Evolutionary conservation across 2,329 filamentous ascomycete species (phyloP).

Genomic region (Penicillium sp.): DNA sequence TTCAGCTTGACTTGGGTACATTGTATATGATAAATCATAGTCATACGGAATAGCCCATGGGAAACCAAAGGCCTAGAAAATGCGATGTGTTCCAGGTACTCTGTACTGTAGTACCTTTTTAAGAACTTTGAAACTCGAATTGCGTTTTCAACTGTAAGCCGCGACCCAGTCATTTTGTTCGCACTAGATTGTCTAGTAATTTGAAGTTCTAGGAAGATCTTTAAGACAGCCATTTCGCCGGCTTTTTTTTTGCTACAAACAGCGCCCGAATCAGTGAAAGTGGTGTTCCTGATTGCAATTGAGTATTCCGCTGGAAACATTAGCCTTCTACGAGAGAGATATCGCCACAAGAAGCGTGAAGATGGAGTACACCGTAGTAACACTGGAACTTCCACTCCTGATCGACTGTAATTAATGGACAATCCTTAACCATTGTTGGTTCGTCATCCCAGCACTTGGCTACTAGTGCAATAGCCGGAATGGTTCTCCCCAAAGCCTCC

Average conservation of each 20-base stretch:
- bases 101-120: background rate
- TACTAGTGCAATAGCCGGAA: slow-evolving; percentile 18
- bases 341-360: no score
- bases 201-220: slow-evolving; percentile 12
- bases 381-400: slow-evolving; percentile 10
- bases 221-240: background rate
- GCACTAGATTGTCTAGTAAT: slow-evolving; percentile 17
- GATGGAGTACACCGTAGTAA: background rate
- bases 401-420: slow-evolving; percentile 19
- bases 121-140: slow-evolving; percentile 11
- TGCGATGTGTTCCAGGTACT: background rate
- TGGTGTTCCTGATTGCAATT: no score
- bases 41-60: no score
- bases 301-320: background rate
- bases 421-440: slow-evolving; percentile 17
- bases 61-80: background rate
- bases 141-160: slow-evolving; percentile 20
- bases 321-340: background rate
- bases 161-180: slow-evolving; percentile 31
- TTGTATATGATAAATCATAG: background rate
- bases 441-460: slow-evolving; percentile 16
- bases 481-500: slow-evolving; percentile 19
- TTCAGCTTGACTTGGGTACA: background rate
- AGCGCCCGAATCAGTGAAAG: no score
- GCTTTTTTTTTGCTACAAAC: no score